Percentiles rank a stretch among this genome's conserved stretches.
Conservation (phyloP, 1,284 basidiomycete species). For the Gymnopus androsaceus region DNA sequence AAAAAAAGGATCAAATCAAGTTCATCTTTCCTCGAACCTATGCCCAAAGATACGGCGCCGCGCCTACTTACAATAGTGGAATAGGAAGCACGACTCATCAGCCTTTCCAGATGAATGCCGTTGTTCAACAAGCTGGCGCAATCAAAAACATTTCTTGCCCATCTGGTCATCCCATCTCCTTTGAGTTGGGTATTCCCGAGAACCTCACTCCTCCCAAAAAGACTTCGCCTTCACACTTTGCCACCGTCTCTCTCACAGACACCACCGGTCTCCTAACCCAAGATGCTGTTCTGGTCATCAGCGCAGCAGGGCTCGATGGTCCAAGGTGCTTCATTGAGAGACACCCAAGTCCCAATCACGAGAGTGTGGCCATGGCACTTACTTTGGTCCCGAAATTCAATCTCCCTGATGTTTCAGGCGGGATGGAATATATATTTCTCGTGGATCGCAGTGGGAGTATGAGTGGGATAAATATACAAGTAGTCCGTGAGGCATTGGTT, state of each 20-base stretch:
- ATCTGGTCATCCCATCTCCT: no score
- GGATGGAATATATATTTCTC: slow-evolving; percentile 37
- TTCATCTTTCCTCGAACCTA: slow-evolving; percentile 15
- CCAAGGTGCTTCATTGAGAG: slow-evolving; percentile 33
- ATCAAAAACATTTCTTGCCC: no score
- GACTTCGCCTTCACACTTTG: slow-evolving; percentile 5
- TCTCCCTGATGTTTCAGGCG: slow-evolving; percentile 22
- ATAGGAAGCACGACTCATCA: background rate
- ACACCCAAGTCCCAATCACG: slow-evolving; percentile 11
- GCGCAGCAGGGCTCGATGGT: slow-evolving; percentile 24
- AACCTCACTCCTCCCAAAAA: background rate
- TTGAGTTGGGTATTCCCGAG: slow-evolving; percentile 10
- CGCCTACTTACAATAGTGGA: background rate
- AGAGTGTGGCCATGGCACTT: slow-evolving; percentile 29
- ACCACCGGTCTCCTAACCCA: slow-evolving; percentile 3
- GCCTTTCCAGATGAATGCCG: background rate
- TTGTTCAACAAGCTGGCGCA: slow-evolving; percentile 10
- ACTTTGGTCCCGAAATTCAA: slow-evolving; percentile 33
- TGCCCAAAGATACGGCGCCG: slow-evolving; percentile 13
- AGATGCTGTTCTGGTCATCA: slow-evolving; percentile 28
- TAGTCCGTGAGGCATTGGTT: slow-evolving; percentile 26
- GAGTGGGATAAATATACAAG: slow-evolving; percentile 25
- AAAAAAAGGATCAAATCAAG: slow-evolving; percentile 13
- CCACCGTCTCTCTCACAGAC: slow-evolving; percentile 8
- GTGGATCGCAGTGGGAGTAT: slow-evolving; percentile 40